A percentile compares a stretch with the other conserved stretches of the same genome.
These are phyloP conservation scores for Microbotryum saponariae DNA, from an alignment of 1,284 basidiomycete species.

Conservation along the genomic window DNA sequence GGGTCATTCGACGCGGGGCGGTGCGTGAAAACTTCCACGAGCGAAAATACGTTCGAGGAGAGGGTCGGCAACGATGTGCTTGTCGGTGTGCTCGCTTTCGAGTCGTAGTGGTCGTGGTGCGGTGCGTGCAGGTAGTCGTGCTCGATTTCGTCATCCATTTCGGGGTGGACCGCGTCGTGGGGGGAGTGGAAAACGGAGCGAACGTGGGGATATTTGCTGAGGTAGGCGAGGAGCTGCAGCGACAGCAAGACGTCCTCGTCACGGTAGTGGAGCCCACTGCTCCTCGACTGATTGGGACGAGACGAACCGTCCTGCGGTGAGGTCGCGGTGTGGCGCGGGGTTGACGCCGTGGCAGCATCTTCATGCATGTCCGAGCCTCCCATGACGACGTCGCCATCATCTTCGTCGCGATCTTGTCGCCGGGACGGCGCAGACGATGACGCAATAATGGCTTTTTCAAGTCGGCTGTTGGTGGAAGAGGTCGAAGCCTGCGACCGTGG, in stretches of 20 bases:
- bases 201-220: slow-evolving; percentile 97
- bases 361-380: slow-evolving; percentile 1
- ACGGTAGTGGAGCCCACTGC: slow-evolving; percentile 50
- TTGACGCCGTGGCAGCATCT: slow-evolving; percentile 1
- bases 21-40: slow-evolving; percentile 94
- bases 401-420: background rate
- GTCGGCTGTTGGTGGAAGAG: background rate
- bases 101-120: background rate
- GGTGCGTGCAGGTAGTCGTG: background rate
- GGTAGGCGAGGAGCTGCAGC: slow-evolving; percentile 86
- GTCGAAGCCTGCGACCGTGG: slow-evolving; percentile 1
- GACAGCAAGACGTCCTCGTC: slow-evolving; percentile 91
- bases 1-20: slow-evolving; percentile 73
- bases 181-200: slow-evolving; percentile 78
- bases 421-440: background rate
- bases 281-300: background rate
- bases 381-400: slow-evolving; percentile 22
- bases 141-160: background rate
- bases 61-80: background rate
- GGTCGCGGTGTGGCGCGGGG: background rate
- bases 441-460: background rate
- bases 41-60: slow-evolving; percentile 60
- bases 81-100: background rate
- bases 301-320: background rate
- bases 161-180: slow-evolving; percentile 8